Evolutionary conservation across 2,329 filamentous ascomycete species (phyloP), one percentile per base, ranked within the genome.

Genomic region (Fusarium sp.): DNA sequence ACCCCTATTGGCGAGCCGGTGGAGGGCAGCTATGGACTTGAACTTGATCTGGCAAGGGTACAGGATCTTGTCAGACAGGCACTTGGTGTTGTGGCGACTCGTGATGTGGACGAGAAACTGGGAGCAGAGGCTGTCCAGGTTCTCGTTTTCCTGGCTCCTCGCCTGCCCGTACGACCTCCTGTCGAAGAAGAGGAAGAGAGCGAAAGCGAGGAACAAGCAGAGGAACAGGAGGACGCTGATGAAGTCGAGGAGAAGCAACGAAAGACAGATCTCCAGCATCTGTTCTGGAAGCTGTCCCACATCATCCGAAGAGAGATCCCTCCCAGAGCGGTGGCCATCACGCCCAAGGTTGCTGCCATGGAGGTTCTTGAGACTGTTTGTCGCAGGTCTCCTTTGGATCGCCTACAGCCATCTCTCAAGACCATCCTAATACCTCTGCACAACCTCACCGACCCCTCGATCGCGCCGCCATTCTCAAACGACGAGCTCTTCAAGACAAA

Each of bases 391-490:
- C 85, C 91, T 0, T 80, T 84, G 1, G 84, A 88, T 3, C 85
- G 90, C 4, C 86, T 96, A 10, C 81, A 85, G 2, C 88, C 91
- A 0, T 92, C 91, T 1, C 86, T 97, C 20, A 89, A 91, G 73
- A 86, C 86, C 1, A 84, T 91, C 35, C 84, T 91, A 45, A 83
- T 86, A 14, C 89, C 89, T 0, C 88, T 98, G 7, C 92, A 96
- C 80, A 94, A 97, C 80, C 86, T 99, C 41, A 97, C 95, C 0
- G 95, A 98, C 81, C 88, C 93, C 2, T 90, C 90, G 2, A 95
- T 96, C 59, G 90, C 93, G 0, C 85, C 89, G 16, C 94, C 94
- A 0, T 92, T 91, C 73, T 93, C 92, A 27, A 89, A 89, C 7
- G 93, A 96, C 77, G 90, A 92, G 66, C 81, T 85, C 1, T 96